Evolutionary conservation across 2,329 filamentous ascomycete species (phyloP).

Genomic region (Aspergillus sp.): DNA sequence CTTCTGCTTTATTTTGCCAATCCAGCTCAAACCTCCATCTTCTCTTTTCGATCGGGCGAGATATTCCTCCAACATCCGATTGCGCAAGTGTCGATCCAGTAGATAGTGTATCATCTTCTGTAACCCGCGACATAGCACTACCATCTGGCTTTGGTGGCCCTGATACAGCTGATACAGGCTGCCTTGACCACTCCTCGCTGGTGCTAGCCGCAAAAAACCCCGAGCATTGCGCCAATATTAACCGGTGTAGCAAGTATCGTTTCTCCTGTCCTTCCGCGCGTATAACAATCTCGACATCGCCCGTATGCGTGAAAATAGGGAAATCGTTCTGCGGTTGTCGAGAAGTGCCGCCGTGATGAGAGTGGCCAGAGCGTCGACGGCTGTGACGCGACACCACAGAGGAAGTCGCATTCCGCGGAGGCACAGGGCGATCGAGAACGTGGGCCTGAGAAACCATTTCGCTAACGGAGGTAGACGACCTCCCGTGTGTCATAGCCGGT

Average conservation of each 20-base stretch:
- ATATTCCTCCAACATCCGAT: constrained; percentile 35
- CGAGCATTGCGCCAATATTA: constrained; percentile 83
- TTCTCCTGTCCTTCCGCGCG: constrained; percentile 64
- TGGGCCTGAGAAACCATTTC: constrained; percentile 40
- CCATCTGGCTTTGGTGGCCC: constrained; percentile 43
- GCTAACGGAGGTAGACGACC: constrained; percentile 5
- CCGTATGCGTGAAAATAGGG: constrained; percentile 79
- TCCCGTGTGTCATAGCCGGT: constrained; percentile 13
- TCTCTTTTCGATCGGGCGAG: constrained; percentile 44
- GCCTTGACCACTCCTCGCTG: constrained; percentile 66
- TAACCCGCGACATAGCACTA: constrained; percentile 27
- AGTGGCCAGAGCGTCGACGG: constrained; percentile 69
- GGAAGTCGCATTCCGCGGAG: constrained; percentile 53
- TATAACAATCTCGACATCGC: constrained; percentile 86
- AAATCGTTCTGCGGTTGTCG: constrained; percentile 81
- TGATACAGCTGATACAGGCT: constrained; percentile 4
- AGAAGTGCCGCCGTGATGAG: constrained; percentile 65
- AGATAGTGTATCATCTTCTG: constrained; percentile 28
- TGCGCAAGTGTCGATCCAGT: constrained; percentile 32
- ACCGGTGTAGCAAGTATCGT: constrained; percentile 76
- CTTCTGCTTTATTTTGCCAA: constrained; percentile 57
- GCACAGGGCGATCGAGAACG: constrained; percentile 47
- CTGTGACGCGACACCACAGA: constrained; percentile 60
- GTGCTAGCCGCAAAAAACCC: constrained; percentile 83
- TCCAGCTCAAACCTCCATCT: constrained; percentile 88